These are phyloP conservation scores for Alternaria incomplexa DNA, from an alignment of 2,329 filamentous ascomycete species.

Conservation along the genomic window DNA sequence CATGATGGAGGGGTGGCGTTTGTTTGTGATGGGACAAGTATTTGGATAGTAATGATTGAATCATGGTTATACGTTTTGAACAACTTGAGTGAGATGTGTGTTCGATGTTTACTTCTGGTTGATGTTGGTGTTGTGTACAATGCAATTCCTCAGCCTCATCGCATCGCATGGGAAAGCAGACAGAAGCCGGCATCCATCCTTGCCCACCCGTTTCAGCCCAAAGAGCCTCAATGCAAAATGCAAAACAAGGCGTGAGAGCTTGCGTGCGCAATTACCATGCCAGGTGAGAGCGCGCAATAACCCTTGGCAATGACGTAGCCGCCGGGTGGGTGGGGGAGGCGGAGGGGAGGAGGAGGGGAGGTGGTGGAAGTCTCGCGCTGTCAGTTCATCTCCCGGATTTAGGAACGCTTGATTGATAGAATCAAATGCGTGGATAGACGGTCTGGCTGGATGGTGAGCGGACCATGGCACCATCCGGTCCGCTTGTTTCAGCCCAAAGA, in stretches of 20 bases:
- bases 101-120: not conserved
- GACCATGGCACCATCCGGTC: no score
- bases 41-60: constrained; percentile 29
- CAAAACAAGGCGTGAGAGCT: not conserved
- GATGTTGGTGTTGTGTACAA: no score
- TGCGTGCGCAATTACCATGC: no score
- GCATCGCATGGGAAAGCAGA: no score
- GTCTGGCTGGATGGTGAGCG: no score
- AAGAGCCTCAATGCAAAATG: constrained; percentile 19
- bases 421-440: no score
- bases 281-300: no score
- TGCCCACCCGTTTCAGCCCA: constrained; percentile 12
- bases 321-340: no score
- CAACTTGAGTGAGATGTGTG: not conserved
- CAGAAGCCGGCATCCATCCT: not conserved
- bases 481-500: constrained; percentile 24
- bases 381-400: no score
- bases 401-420: no score
- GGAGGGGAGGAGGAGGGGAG: no score
- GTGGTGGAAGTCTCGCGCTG: no score
- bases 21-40: constrained; percentile 20
- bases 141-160: not conserved
- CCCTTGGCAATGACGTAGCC: constrained; percentile 42
- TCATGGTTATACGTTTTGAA: constrained; percentile 2
- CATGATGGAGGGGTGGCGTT: constrained; percentile 8